Percentiles rank a stretch among this genome's conserved stretches.
Evolutionary conservation across 1,284 basidiomycete genomes (phyloP).

Genomic region (Cutaneotrichosporon sp.): DNA sequence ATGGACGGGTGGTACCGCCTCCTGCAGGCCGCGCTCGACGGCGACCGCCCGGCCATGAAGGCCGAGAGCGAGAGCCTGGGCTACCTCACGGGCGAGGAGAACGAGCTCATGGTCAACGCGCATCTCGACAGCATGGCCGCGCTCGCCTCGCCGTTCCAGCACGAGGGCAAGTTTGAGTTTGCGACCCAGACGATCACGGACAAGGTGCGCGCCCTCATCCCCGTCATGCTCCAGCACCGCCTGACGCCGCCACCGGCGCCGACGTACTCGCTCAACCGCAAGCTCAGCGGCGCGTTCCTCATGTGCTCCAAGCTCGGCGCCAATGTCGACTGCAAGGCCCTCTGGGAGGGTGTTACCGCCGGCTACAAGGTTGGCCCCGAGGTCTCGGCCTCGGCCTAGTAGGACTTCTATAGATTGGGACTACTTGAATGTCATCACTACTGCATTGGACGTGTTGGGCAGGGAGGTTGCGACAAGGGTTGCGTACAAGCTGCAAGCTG

Average conservation of each 20-base stretch:
- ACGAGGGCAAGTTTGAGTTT: conserved; percentile 47
- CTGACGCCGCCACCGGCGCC: conserved; percentile 90
- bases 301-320: conserved; percentile 82
- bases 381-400: neutral
- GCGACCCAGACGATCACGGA: conserved; percentile 53
- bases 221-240: conserved; percentile 84
- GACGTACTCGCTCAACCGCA: conserved; percentile 93
- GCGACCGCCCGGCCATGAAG: conserved; percentile 70
- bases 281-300: conserved; percentile 90
- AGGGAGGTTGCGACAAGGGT: no score
- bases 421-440: neutral
- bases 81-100: conserved; percentile 88
- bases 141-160: conserved; percentile 47
- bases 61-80: conserved; percentile 76
- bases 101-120: conserved; percentile 80
- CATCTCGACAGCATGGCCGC: conserved; percentile 83
- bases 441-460: neutral
- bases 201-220: conserved; percentile 65
- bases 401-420: neutral
- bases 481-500: no score
- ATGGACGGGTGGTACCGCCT: conserved; percentile 86
- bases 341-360: conserved; percentile 65
- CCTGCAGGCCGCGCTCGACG: conserved; percentile 72
- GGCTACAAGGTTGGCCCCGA: conserved; percentile 13
- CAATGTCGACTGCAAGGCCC: conserved; percentile 67